Percentiles rank a stretch among this genome's conserved stretches.
phyloP scores from a whole-genome alignment of 2,329 filamentous ascomycete genomes.

The Trichoderma koningii region DNA sequence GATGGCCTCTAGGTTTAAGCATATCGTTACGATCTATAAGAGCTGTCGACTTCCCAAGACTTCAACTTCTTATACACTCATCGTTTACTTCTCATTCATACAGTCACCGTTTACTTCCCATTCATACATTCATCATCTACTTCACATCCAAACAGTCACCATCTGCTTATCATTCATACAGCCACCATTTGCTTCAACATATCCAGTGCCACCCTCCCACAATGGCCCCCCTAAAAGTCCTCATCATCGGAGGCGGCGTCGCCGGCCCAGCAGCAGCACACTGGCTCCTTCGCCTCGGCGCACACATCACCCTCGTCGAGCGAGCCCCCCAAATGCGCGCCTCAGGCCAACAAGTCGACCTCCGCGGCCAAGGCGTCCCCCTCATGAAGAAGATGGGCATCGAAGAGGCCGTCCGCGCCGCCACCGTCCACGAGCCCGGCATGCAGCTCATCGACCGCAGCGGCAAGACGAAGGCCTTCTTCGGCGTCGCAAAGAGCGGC shows the following conservation, averaged over 20 bases:
- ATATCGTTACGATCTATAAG: background rate
- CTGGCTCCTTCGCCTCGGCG: constrained; percentile 16
- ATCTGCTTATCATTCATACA: too few relatives aligned
- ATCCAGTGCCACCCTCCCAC: background rate
- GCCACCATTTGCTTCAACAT: background rate
- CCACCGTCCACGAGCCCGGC: constrained; percentile 1
- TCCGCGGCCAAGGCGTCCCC: constrained; percentile 5
- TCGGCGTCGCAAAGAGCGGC: background rate
- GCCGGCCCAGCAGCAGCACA: constrained; percentile 6
- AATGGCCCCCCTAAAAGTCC: constrained; percentile 12
- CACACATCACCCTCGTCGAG: constrained; percentile 10
- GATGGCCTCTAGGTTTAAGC: background rate
- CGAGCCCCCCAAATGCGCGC: background rate
- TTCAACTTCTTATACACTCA: too few relatives aligned
- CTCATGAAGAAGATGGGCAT: constrained; percentile 21
- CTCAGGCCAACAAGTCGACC: constrained; percentile 9
- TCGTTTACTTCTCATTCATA: too few relatives aligned
- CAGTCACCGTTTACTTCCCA: too few relatives aligned
- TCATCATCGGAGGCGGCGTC: background rate
- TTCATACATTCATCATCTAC: too few relatives aligned
- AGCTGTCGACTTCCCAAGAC: background rate
- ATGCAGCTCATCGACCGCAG: constrained; percentile 14
- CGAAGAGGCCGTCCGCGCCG: constrained; percentile 1
- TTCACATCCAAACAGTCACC: too few relatives aligned
- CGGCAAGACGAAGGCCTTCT: constrained; percentile 13